A percentile compares a stretch with the other conserved stretches of the same genome.
These are phyloP conservation scores for Endoconidiophora laricicola DNA, from an alignment of 2,329 filamentous ascomycete genomes.

Conservation along the genomic window DNA sequence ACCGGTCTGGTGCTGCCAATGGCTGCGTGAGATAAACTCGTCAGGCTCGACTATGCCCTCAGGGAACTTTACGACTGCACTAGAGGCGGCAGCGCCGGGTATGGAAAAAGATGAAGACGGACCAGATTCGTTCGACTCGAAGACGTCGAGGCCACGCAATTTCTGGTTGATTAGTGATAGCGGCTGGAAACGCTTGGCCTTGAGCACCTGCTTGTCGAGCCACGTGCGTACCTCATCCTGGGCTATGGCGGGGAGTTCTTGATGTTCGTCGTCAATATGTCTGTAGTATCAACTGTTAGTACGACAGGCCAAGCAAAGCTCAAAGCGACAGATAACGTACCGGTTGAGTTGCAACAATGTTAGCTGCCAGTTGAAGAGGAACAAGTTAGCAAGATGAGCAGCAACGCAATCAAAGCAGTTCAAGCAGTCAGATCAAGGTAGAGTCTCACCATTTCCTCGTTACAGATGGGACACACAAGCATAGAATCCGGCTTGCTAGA, in stretches of 20 bases:
- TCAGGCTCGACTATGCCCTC: constrained; percentile 54
- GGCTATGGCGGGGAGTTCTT: constrained; percentile 72
- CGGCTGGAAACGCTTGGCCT: constrained; percentile 84
- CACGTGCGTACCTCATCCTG: constrained; percentile 93
- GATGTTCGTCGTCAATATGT: constrained; percentile 72
- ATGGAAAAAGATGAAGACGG: constrained; percentile 16
- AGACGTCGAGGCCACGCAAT: constrained; percentile 78
- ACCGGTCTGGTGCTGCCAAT: constrained; percentile 68
- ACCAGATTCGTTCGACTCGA: constrained; percentile 70
- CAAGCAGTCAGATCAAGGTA: constrained; percentile 14
- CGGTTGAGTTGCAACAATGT: constrained; percentile 85
- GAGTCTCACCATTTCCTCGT: constrained; percentile 74
- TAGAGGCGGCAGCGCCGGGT: constrained; percentile 18
- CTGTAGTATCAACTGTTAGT: constrained; percentile 15
- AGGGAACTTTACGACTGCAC: constrained; percentile 21
- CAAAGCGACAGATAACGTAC: constrained; percentile 20
- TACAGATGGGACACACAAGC: constrained; percentile 93
- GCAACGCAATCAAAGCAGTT: constrained; percentile 13
- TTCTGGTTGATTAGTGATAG: constrained; percentile 87
- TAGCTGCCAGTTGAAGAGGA: constrained; percentile 35
- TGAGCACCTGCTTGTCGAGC: constrained; percentile 89
- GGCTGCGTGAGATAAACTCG: constrained; percentile 68
- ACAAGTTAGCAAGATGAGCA: neutral
- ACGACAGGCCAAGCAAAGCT: neutral
- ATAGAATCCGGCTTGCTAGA: constrained; percentile 39